Evolutionary conservation across 352 stramenopile genomes (phyloP), one percentile per base, ranked within the genome.

Genomic region (Pythium angustatum): DNA sequence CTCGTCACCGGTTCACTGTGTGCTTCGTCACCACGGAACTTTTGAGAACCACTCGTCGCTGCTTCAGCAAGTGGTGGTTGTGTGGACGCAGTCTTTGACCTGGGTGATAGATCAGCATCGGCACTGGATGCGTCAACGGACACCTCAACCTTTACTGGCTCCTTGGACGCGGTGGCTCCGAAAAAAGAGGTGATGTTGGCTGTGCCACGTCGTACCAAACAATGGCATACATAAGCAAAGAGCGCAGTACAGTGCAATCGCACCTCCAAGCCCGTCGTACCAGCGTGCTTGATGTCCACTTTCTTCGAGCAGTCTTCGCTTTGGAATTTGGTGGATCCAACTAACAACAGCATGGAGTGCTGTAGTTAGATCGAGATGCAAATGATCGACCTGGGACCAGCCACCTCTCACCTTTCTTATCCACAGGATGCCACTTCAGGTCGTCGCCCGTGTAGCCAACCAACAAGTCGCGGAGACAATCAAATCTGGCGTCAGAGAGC

Each of bases 351-450:
- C n/a, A n/a, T n/a, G n/a, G n/a, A n/a, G n/a, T n/a, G n/a, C n/a
- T n/a, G n/a, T n/a, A n/a, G n/a, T n/a, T n/a, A n/a, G n/a, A n/a
- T n/a, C n/a, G n/a, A 33, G 10, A 8, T 51, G 31, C 34, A 24
- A 40, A 9, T 31, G 26, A 1, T 34, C 15, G 10, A 43, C 40
- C 9, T 26, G 30, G 24, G 11, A 47, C 6, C 15, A 31, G 15
- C 7, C 6, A 54, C 15, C 3, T 14, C 43, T 14, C 54, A 91
- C 84, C 66, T 74, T 77, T 77, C 59, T 87, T 88, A 55, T 93
- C 86, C 2, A 96, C 88, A 6, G 88, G 77, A 51, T 96, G 72
- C 71, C 75, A 93, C 30, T 79, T 79, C n/a, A 96, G 66, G 24
- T 90, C 84, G 3, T 63, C 62, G 0, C 58, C 75, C 10, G 51